Percentiles rank a stretch among this genome's conserved stretches.
These are phyloP conservation scores for Verticillium dahliae DNA, from an alignment of 2,329 filamentous ascomycete genomes.

Conservation along the genomic window DNA sequence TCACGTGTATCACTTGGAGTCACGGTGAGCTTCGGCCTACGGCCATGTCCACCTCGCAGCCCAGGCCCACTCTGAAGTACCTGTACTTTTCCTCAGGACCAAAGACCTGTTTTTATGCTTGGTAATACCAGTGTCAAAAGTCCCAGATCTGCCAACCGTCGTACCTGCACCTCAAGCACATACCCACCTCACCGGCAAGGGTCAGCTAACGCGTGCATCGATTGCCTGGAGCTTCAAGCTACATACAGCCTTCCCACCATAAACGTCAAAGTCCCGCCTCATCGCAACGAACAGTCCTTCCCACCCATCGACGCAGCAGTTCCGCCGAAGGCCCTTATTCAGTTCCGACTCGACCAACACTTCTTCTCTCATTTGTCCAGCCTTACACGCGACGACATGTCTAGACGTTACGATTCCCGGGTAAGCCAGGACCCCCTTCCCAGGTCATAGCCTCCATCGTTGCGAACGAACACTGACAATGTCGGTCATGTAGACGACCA, in stretches of 20 bases:
- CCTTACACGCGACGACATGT: slow-evolving; percentile 54
- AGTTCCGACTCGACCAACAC: not conserved
- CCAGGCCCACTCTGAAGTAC: not conserved
- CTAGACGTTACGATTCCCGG: slow-evolving; percentile 94
- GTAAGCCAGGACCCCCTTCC: slow-evolving; percentile 45
- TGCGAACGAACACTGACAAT: slow-evolving; percentile 12
- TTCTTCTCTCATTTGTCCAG: not conserved
- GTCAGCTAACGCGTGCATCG: slow-evolving; percentile 12
- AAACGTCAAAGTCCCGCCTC: slow-evolving; percentile 6
- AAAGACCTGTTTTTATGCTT: not conserved
- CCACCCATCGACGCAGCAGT: not conserved
- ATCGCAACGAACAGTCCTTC: not conserved
- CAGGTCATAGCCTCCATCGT: slow-evolving; percentile 16
- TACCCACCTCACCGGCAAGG: not conserved
- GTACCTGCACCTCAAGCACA: not conserved
- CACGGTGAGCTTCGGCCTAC: not conserved
- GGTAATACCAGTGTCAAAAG: not conserved
- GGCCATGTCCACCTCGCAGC: not conserved
- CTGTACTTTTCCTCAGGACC: not conserved
- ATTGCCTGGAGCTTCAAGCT: slow-evolving; percentile 15
- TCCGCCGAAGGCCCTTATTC: not conserved
- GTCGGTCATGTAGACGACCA: slow-evolving; percentile 67
- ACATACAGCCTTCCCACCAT: slow-evolving; percentile 4
- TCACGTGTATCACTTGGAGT: not conserved
- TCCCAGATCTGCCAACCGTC: accelerated